These are phyloP conservation scores for Fusarium sp. DNA, from an alignment of 2,329 filamentous ascomycete species.

Conservation along the genomic window DNA sequence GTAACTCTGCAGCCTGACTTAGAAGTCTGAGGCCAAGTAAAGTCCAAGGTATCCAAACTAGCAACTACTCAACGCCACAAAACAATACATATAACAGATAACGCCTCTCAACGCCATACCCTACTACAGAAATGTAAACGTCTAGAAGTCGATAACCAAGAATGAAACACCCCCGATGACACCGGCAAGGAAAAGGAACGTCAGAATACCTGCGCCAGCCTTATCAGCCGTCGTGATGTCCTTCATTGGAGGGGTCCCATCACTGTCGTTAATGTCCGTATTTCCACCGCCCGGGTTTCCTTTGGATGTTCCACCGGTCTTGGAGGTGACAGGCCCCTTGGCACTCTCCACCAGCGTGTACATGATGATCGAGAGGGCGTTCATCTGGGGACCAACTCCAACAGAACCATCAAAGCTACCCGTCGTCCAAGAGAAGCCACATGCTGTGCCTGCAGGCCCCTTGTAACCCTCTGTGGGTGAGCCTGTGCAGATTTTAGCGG, in stretches of 20 bases:
- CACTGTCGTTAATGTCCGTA: constrained; percentile 44
- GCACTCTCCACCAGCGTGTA: constrained; percentile 63
- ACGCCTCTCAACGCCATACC: neutral
- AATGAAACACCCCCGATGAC: constrained; percentile 61
- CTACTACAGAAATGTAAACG: neutral
- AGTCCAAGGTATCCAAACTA: constrained; percentile 6
- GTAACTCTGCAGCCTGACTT: neutral
- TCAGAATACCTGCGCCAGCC: constrained; percentile 67
- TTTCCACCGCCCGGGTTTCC: constrained; percentile 61
- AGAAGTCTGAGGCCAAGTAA: neutral
- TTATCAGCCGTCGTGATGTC: constrained; percentile 60
- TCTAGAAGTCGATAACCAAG: constrained; percentile 19
- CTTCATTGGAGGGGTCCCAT: constrained; percentile 29
- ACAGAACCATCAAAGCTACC: constrained; percentile 66
- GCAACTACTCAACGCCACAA: constrained; percentile 10
- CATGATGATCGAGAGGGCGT: constrained; percentile 70
- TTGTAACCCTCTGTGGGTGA: constrained; percentile 53
- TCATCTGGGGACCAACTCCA: constrained; percentile 78
- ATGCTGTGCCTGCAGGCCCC: constrained; percentile 68
- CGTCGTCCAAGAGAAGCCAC: constrained; percentile 73
- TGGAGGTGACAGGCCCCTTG: constrained; percentile 59
- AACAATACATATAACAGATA: neutral
- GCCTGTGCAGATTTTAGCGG: constrained; percentile 63
- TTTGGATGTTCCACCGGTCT: constrained; percentile 68
- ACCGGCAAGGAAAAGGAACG: constrained; percentile 59